These are phyloP conservation scores for Apophysomyces trapeziformis DNA, from an alignment of 371 early-diverging fungal species.

Conservation along the genomic window DNA sequence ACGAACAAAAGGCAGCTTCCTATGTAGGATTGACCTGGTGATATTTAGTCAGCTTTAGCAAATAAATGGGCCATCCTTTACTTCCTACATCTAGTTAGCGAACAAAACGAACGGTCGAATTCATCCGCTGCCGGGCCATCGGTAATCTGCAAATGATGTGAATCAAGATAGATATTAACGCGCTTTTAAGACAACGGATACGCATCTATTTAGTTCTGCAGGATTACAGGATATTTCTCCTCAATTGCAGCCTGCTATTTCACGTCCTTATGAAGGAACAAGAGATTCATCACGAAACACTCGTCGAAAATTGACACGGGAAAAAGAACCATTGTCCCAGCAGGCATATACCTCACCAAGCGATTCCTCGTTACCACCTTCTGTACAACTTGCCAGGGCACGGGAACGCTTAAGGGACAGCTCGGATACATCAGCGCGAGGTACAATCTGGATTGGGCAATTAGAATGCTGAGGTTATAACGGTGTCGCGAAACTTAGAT, in stretches of 20 bases:
- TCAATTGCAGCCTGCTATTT: conserved; percentile 32
- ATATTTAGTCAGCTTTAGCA: conserved; percentile 40
- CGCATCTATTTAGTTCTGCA: conserved; percentile 17
- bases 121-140: conserved; percentile 7
- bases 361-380: conserved; percentile 31
- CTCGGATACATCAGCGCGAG: conserved; percentile 7
- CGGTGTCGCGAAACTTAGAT: conserved; percentile 28
- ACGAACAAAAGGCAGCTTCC: not conserved
- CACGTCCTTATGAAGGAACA: conserved; percentile 30
- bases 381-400: conserved; percentile 38
- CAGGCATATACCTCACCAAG: not conserved
- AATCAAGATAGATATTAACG: too few relatives aligned
- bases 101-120: conserved; percentile 27
- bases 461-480: conserved; percentile 16
- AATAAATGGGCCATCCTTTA: conserved; percentile 80
- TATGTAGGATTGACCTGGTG: not conserved
- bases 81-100: conserved; percentile 63
- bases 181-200: conserved; percentile 17
- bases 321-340: conserved; percentile 12
- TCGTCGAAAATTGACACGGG: conserved; percentile 37
- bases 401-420: conserved; percentile 23
- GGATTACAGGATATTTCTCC: conserved; percentile 28
- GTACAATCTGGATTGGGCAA: not conserved
- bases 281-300: conserved; percentile 31
- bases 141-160: not conserved